Base-by-base conservation (phyloP, 257 asterid species). In the Solanum habrochaites region DNA sequence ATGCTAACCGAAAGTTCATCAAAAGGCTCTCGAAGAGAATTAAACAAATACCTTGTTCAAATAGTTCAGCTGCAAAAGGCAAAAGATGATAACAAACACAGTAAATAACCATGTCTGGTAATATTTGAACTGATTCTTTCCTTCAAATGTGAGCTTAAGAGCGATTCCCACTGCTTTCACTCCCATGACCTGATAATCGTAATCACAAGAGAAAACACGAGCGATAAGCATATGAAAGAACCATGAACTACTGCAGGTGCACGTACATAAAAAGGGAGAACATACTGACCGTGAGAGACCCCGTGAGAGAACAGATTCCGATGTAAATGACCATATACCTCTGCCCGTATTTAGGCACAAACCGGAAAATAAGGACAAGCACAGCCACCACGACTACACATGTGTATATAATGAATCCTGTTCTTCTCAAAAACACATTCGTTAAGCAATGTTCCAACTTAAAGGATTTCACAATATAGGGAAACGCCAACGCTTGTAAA, bases 251-350 rank as follows among this genome's bases (percentile, higher is more conserved):
- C 27, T 29, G 85, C 85, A 27, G 42, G 45, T 81, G 20, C 40
- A 31, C 6, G 1, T 49, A 31, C 67, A 29, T 29, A 3, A 47
- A 47, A 47, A 37, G 29, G 39, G 58, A 66, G 40, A 75, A 71
- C 29, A 56, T 85, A 90, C 94, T 85, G 29, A 96, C 99, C 90
- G 99, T 93, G 52, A 96, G 94, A 86, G 99, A 96, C 21, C 98
- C 99, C 89, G 92, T 92, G 85, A 94, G 93, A 6, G 99, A 96
- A 86, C 99, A 96, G 75, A 96, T 94, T 45, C 98, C 99, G 39
- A 95, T 94, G 92, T 94, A 95, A 85, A 96, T 93, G 80, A 94
- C 87, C 98, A 94, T 92, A 84, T 96, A 85, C 10, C 86, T 91
- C 88, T 96, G 96, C 27, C 98, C 98, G 85, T 93, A 93, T 64